These are phyloP conservation scores for Vitis hybrid DNA, from an alignment of 177 flowering plant species.

Conservation along the genomic window DNA sequence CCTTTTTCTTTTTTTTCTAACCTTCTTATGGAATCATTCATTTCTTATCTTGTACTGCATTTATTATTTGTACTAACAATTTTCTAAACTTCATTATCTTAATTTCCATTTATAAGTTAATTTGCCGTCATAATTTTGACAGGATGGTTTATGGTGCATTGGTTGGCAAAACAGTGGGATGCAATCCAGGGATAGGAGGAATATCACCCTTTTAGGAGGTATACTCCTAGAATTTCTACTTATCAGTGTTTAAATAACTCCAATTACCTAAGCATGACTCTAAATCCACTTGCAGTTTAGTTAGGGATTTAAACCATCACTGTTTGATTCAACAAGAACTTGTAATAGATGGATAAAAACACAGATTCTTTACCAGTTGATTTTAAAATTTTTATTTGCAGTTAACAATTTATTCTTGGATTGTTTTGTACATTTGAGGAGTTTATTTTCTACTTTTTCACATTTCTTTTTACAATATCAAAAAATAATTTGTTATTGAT, in stretches of 20 bases:
- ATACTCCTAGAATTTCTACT: conserved; percentile 5
- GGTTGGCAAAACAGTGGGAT: conserved; percentile 91
- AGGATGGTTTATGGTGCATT: conserved; percentile 77
- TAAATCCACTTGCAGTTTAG: too few species aligned
- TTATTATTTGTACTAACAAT: background rate
- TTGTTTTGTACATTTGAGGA: too few species aligned
- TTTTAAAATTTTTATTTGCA: too few species aligned
- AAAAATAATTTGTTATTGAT: too few species aligned
- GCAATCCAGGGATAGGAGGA: conserved; percentile 64
- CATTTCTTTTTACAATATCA: too few species aligned
- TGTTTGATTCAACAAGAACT: too few species aligned
- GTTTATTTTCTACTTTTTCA: too few species aligned
- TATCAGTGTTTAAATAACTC: background rate
- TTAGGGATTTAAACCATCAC: too few species aligned
- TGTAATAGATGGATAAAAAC: too few species aligned
- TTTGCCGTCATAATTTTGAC: conserved; percentile 15
- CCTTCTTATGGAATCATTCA: background rate
- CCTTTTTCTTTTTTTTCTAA: background rate
- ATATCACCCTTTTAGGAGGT: conserved; percentile 87
- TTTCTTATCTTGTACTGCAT: background rate
- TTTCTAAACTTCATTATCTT: background rate
- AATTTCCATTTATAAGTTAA: background rate
- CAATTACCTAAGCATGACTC: too few species aligned
- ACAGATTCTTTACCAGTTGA: too few species aligned
- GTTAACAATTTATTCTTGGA: too few species aligned